Base-by-base conservation (phyloP, 306 rosid species). In the Pyrus communis region DNA sequence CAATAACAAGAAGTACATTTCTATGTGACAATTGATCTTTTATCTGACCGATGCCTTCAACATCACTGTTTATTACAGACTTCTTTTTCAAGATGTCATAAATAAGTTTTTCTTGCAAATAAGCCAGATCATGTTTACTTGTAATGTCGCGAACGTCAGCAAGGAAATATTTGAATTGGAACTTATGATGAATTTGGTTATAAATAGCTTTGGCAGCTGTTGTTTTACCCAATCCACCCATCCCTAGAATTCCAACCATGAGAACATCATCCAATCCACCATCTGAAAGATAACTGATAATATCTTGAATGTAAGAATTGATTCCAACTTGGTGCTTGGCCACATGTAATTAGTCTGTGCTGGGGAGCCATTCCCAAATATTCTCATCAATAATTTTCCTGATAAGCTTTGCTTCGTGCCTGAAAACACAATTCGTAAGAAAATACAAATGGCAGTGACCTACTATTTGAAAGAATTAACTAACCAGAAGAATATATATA, bases 221-320 rank as follows among this genome's bases (percentile, higher is more conserved):
- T 45, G 82, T 71, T 67, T 82, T 82, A 1, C 82, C 85, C 14
- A 57, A 18, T 55, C 81, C 82, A 17, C 85, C 75, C 71, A 82
- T 72, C 4, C 82, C 82, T 43, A 27, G 66, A 18, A 82, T 58
- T 61, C 66, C 66, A 25, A 61, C 19, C 33, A 27, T 61, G 33
- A 17, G 18, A 25, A 27, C 21, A 1, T 61, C 66, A 61, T 61
- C 0, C 14, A 21, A 60, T 23, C 66, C 66, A 25, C 6, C 35
- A 25, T 19, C 18, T 60, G 28, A n/a, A 22, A 58, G 27, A 58
- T 43, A 12, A 22, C 30, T 58, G 7, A 59, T 59, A 59, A 43
- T 11, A 11, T 11, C 30, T 28, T 28, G 30, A 28, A 28, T 28
- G 3, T 3, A 0, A 28, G 30, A 28, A 28, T 28, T 28, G 30